A percentile compares a stretch with the other conserved stretches of the same genome.
These are phyloP conservation scores for Suhomyces sp. DNA, from an alignment of 805 yeast genomes.

Conservation along the genomic window DNA sequence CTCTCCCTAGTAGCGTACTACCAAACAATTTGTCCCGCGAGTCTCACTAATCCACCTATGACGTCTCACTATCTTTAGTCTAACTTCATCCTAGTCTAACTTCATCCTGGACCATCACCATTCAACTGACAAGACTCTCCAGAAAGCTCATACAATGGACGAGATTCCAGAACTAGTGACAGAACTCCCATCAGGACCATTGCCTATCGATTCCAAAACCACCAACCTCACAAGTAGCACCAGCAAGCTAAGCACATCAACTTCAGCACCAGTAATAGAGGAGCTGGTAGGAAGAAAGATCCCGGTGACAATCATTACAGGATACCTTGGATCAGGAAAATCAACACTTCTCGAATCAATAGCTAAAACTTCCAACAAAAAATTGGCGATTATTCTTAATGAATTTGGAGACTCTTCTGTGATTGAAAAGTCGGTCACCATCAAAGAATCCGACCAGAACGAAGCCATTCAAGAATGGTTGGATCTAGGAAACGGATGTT, in stretches of 20 bases:
- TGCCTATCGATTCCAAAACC: not conserved
- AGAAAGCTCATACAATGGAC: slow-evolving; percentile 17
- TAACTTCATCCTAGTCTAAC: no score
- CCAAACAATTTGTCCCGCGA: no score
- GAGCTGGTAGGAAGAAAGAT: slow-evolving; percentile 42
- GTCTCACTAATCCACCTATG: no score
- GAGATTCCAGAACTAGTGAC: slow-evolving; percentile 37
- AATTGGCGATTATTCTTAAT: slow-evolving; percentile 86
- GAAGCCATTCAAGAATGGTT: slow-evolving; percentile 85
- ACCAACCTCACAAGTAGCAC: not conserved
- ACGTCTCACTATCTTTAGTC: no score
- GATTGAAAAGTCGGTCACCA: slow-evolving; percentile 83
- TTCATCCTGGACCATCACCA: no score
- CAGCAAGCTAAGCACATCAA: not conserved
- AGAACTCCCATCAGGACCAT: slow-evolving; percentile 17
- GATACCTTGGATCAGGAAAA: slow-evolving; percentile 93
- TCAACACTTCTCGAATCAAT: slow-evolving; percentile 78
- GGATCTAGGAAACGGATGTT: slow-evolving; percentile 93
- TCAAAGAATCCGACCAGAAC: slow-evolving; percentile 48
- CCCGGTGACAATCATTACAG: slow-evolving; percentile 92
- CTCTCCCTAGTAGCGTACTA: no score
- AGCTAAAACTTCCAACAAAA: slow-evolving; percentile 65
- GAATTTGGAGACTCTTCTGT: slow-evolving; percentile 91
- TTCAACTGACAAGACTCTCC: slow-evolving; percentile 1
- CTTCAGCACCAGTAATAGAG: no score